Evolutionary conservation across 2,329 filamentous ascomycete genomes (phyloP).

Genomic region (Ceratocystis cubensis): DNA sequence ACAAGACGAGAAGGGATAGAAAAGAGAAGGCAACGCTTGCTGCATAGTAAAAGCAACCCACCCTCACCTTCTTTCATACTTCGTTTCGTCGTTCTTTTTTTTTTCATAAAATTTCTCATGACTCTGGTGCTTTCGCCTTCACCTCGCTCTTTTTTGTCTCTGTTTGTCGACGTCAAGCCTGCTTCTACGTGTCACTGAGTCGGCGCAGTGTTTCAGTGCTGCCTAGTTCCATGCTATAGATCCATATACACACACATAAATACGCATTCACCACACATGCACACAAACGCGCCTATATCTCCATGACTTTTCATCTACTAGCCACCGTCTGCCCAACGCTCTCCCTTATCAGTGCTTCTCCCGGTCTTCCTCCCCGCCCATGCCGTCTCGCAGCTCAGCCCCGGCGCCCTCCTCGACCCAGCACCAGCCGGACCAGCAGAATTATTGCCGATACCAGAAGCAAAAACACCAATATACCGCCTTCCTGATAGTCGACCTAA

Average conservation of each 20-base stretch:
- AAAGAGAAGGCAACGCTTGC: not conserved
- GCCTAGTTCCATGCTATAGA: not conserved
- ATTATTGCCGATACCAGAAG: too few species aligned
- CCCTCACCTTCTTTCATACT: not conserved
- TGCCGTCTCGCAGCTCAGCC: slow-evolving; percentile 5
- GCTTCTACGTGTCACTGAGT: not conserved
- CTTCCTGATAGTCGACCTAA: slow-evolving; percentile 13
- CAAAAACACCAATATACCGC: not conserved
- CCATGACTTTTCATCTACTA: not conserved
- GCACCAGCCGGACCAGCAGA: not conserved
- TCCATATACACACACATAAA: slow-evolving; percentile 7
- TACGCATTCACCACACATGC: not conserved
- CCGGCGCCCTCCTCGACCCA: not conserved
- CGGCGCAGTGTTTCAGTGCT: not conserved
- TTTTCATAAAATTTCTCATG: not conserved
- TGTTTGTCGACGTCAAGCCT: not conserved
- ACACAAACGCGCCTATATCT: not conserved
- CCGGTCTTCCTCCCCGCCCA: not conserved
- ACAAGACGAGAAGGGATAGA: not conserved
- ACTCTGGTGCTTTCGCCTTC: not conserved
- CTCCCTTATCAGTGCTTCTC: not conserved
- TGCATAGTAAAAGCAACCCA: not conserved
- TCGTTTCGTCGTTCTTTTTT: not conserved
- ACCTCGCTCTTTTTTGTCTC: not conserved
- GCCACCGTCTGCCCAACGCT: not conserved